Evolutionary conservation across 495 filamentous ascomycete genomes (phyloP), one percentile per base, ranked within the genome.

Genomic region (Sphaerosporella brunnea): DNA sequence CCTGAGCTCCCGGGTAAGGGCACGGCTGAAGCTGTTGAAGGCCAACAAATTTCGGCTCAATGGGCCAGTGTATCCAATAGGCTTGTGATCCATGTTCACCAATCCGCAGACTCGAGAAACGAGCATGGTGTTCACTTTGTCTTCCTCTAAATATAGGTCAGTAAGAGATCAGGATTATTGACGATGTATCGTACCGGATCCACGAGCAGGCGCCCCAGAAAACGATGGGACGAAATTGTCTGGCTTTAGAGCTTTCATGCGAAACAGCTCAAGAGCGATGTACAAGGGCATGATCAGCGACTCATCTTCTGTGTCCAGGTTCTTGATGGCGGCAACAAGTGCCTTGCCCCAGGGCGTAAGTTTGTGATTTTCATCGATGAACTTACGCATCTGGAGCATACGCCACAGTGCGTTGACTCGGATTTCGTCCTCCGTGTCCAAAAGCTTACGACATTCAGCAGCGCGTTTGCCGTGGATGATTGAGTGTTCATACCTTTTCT

Each of bases 11-110:
- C 74, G 69, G 16, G 87, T 83, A 25, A 94, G 77, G 48, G 81
- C 76, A 5, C 77, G 77, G 32, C 81, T 78, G 50, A 95, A 68
- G 0, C 85, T 84, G 50, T 84, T 82, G 66, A 84, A 96, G 23
- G 78, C 80, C 9, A 96, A 70, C 36, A 96, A 69, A 54, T 90
- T 82, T 58, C 87, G 78, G 68, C 82, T 94, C 1, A 99, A 69
- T 0, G 90, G 90, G 0, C 90, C 90, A 20, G 90, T 95, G 64
- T 93, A 99, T 20, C 92, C 87, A 54, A 87, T 86, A 4, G 71
- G 66, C 52, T 82, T 73, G 59, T 99, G 90, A 24, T 76, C 74
- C 20, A 99, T 67, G 53, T 80, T 81, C 38, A 79, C 75, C 53
- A 96, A 69, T 42, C 78, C 84, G 11, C 87, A 80, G 47, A 90